These are phyloP conservation scores for Emergomyces orientalis DNA, from an alignment of 2,329 filamentous ascomycete genomes.

Conservation along the genomic window DNA sequence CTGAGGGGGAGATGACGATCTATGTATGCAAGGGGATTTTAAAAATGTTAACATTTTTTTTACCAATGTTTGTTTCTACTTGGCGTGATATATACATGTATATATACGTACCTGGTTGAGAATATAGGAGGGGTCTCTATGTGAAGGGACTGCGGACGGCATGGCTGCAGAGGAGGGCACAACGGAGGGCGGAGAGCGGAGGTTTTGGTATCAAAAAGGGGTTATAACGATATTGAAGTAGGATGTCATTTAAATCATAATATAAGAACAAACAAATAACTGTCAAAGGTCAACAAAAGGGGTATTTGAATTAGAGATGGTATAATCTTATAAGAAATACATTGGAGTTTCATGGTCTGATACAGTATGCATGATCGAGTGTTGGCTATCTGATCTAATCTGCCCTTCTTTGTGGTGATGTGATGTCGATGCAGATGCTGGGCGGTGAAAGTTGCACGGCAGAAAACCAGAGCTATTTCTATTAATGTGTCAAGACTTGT, in stretches of 20 bases:
- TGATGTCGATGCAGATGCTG: too few species aligned
- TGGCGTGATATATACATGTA: background rate
- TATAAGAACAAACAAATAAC: background rate
- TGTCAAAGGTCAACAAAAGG: background rate
- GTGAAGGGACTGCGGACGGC: slow-evolving; percentile 27
- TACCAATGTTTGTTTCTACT: too few species aligned
- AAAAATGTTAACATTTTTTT: background rate
- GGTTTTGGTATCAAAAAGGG: background rate
- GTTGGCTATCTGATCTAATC: too few species aligned
- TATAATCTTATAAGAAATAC: too few species aligned
- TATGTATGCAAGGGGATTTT: slow-evolving; percentile 42
- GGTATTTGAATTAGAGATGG: background rate
- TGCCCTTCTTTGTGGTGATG: too few species aligned
- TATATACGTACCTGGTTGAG: slow-evolving; percentile 29
- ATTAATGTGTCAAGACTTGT: too few species aligned
- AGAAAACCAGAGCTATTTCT: too few species aligned
- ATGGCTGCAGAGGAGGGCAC: slow-evolving; percentile 21
- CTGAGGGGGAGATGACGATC: slow-evolving; percentile 87
- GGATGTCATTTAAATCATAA: slow-evolving; percentile 1
- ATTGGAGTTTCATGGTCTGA: too few species aligned
- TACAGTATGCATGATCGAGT: too few species aligned
- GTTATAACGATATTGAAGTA: background rate
- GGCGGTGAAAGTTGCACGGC: too few species aligned
- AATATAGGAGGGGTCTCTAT: slow-evolving; percentile 31
- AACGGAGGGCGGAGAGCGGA: background rate